Conservation (phyloP, 768 basidiomycete genomes). For the Leccinum rimulosum region DNA sequence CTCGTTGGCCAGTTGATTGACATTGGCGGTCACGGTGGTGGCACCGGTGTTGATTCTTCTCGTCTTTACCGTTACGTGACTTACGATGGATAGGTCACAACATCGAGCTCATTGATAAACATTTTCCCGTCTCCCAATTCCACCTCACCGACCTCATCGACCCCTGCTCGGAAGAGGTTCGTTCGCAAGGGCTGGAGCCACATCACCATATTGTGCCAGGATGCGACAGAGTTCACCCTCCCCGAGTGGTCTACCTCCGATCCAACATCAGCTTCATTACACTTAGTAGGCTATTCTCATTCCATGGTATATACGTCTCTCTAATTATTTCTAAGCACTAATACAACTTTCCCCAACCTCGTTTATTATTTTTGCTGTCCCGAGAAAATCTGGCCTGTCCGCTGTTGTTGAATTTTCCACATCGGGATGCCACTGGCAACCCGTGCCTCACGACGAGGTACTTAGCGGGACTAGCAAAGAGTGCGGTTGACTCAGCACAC, state of each 20-base stretch:
- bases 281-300: conserved; percentile 48
- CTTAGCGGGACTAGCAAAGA: conserved; percentile 61
- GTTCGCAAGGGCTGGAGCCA: conserved; percentile 68
- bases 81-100: conserved; percentile 41
- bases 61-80: not conserved
- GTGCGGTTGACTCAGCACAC: conserved; percentile 52
- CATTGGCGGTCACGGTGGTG: conserved; percentile 53
- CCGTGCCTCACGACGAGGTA: conserved; percentile 54
- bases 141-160: conserved; percentile 74
- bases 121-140: conserved; percentile 54
- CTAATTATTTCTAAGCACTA: not conserved
- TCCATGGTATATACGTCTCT: conserved; percentile 42
- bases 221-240: conserved; percentile 64
- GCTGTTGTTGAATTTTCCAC: conserved; percentile 77
- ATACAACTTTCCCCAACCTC: conserved; percentile 61
- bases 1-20: conserved; percentile 65
- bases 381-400: conserved; percentile 47
- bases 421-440: conserved; percentile 41
- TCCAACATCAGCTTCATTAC: conserved; percentile 53
- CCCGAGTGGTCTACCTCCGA: conserved; percentile 54
- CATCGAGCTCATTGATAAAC: conserved; percentile 69
- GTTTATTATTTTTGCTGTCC: conserved; percentile 63
- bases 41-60: conserved; percentile 45
- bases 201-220: conserved; percentile 68
- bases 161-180: conserved; percentile 66